phyloP scores from a whole-genome alignment of 2,329 filamentous ascomycete genomes.

The Aspergillus pseudotamarii region DNA sequence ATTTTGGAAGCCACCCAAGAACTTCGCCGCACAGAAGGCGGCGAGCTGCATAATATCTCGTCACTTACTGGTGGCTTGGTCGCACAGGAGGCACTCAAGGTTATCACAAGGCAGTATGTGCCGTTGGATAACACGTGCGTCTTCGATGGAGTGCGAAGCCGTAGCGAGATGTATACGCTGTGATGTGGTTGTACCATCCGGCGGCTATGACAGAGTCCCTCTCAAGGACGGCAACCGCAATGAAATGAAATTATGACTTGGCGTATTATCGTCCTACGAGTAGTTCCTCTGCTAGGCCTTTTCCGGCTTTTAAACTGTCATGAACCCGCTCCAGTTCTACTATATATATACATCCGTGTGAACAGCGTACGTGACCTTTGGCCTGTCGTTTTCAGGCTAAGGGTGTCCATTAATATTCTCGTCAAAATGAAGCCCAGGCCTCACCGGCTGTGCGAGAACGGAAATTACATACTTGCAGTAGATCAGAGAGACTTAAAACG shows the following conservation, averaged over 20 bases:
- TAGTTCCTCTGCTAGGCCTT: not conserved
- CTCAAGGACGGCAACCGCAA: not conserved
- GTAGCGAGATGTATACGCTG: conserved; percentile 55
- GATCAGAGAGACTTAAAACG: too few species aligned
- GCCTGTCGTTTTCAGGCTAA: not conserved
- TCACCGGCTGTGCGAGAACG: not conserved
- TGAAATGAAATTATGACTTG: conserved; percentile 9
- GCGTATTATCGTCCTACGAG: not conserved
- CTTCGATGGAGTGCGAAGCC: conserved; percentile 64
- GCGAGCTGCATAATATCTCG: conserved; percentile 90
- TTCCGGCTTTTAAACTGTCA: not conserved
- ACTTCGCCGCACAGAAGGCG: conserved; percentile 74
- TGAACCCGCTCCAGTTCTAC: not conserved
- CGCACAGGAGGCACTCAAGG: conserved; percentile 95
- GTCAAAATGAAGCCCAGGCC: not conserved
- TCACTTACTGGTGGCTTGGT: conserved; percentile 87
- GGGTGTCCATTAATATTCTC: too few species aligned
- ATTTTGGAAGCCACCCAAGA: conserved; percentile 63
- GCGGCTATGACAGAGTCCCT: not conserved
- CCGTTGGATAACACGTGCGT: conserved; percentile 66
- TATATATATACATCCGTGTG: not conserved
- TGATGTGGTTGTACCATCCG: conserved; percentile 23
- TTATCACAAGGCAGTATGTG: conserved; percentile 66
- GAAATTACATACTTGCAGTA: too few species aligned
- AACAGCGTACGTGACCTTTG: not conserved